Percentiles rank a stretch among this genome's conserved stretches.
Conservation (phyloP, 108 stramenopile genomes). For the Aurantiochytrium sp. region DNA sequence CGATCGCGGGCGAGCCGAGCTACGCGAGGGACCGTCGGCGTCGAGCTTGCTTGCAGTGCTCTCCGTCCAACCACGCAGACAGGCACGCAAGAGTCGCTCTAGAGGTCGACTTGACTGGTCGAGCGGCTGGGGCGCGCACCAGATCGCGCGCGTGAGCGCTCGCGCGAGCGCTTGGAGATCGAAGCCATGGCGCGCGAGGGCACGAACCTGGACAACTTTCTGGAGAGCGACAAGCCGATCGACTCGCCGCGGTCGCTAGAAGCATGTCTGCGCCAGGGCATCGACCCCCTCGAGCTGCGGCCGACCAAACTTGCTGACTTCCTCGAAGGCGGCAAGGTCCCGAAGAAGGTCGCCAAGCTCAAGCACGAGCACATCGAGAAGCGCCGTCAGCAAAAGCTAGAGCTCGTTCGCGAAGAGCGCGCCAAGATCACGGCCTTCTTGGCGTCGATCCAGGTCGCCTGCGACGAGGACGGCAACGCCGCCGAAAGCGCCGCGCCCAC, state of each 20-base stretch:
- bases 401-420: background rate
- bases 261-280: slow-evolving; percentile 7
- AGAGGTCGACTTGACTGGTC: too few relatives aligned
- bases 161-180: background rate
- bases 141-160: too few relatives aligned
- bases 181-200: background rate
- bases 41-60: too few relatives aligned
- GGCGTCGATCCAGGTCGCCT: background rate
- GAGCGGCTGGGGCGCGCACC: too few relatives aligned
- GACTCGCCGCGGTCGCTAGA: background rate
- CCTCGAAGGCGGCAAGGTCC: slow-evolving; percentile 10
- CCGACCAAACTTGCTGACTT: background rate
- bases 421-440: background rate
- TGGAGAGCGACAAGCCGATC: background rate
- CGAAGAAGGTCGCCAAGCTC: slow-evolving; percentile 27
- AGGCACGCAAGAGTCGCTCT: too few relatives aligned
- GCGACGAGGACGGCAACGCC: background rate
- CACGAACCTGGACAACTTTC: background rate
- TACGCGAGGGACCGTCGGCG: too few relatives aligned
- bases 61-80: too few relatives aligned
- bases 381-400: background rate
- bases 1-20: too few relatives aligned
- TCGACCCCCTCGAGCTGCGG: slow-evolving; percentile 7
- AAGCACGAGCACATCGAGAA: slow-evolving; percentile 1
- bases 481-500: too few relatives aligned